Evolutionary conservation across 805 yeast genomes (phyloP).

Genomic region (Crinitomyces ghanaensis): DNA sequence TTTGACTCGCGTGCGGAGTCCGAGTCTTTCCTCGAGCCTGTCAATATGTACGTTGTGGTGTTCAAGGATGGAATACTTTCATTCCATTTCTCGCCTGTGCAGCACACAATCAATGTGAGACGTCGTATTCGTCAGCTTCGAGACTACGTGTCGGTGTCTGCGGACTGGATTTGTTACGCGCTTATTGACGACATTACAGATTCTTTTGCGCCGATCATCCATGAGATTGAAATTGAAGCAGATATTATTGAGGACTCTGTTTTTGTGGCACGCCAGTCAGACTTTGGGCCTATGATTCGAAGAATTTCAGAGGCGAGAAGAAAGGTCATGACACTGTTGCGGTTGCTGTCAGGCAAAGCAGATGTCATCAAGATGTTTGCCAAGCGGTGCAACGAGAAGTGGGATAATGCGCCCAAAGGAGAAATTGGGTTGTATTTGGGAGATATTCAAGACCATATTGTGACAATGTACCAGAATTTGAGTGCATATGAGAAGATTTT

Average conservation of each 20-base stretch:
- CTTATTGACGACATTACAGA: conserved; percentile 56
- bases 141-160: conserved; percentile 46
- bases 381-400: conserved; percentile 78
- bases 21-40: conserved; percentile 66
- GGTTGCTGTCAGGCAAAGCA: conserved; percentile 84
- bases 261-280: conserved; percentile 62
- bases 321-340: conserved; percentile 84
- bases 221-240: conserved; percentile 48
- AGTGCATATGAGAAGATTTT: conserved; percentile 86
- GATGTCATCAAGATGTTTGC: conserved; percentile 95
- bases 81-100: conserved; percentile 49
- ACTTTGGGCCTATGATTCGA: conserved; percentile 62
- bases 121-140: conserved; percentile 52
- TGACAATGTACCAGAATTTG: conserved; percentile 89
- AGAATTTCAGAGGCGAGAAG: conserved; percentile 83
- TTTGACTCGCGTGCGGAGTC: conserved; percentile 78
- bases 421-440: conserved; percentile 89
- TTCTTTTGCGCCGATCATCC: conserved; percentile 50
- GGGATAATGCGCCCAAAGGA: conserved; percentile 53
- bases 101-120: conserved; percentile 49
- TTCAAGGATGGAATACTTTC: conserved; percentile 48
- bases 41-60: conserved; percentile 49
- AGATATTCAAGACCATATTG: conserved; percentile 94
- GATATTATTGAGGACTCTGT: conserved; percentile 71
- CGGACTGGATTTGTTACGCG: conserved; percentile 61